A percentile compares a stretch with the other conserved stretches of the same genome.
Conservation (phyloP, 768 basidiomycete genomes). For the Tulasnella sp. region DNA sequence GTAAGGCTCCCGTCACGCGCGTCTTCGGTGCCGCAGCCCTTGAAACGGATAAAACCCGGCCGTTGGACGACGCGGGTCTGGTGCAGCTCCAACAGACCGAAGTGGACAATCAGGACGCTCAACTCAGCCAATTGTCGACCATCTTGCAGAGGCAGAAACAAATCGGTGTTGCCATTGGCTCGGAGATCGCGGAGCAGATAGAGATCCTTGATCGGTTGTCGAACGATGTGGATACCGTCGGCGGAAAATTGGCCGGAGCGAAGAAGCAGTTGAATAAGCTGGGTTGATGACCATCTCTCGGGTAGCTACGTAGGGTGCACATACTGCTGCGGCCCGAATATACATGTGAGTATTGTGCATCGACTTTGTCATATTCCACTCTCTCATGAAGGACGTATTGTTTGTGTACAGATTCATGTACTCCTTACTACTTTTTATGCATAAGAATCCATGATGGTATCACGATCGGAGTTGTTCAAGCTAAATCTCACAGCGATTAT, state of each 20-base stretch:
- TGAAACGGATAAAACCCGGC: conserved; percentile 80
- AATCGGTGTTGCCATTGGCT: conserved; percentile 74
- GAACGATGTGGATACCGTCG: conserved; percentile 63
- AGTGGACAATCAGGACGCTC: conserved; percentile 73
- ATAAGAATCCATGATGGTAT: too few relatives aligned
- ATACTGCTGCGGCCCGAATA: too few relatives aligned
- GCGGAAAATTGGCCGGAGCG: conserved; percentile 63
- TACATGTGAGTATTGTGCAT: too few relatives aligned
- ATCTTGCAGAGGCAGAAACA: conserved; percentile 77
- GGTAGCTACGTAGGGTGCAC: too few relatives aligned
- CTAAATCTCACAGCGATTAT: too few relatives aligned
- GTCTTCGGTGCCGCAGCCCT: conserved; percentile 64
- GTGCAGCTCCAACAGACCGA: conserved; percentile 68
- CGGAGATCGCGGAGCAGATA: conserved; percentile 73
- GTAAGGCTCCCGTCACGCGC: conserved; percentile 34
- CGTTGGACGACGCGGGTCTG: conserved; percentile 74
- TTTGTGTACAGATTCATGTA: too few relatives aligned
- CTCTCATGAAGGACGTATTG: too few relatives aligned
- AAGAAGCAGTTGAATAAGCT: conserved; percentile 76
- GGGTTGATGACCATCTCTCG: conserved; percentile 30
- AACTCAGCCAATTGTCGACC: conserved; percentile 67
- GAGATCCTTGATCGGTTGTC: conserved; percentile 75
- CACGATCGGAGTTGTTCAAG: too few relatives aligned
- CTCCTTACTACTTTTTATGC: too few relatives aligned
- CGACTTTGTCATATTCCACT: too few relatives aligned